These are phyloP conservation scores for Pythium insidiosum DNA, from an alignment of 352 stramenopile genomes.

Conservation along the genomic window DNA sequence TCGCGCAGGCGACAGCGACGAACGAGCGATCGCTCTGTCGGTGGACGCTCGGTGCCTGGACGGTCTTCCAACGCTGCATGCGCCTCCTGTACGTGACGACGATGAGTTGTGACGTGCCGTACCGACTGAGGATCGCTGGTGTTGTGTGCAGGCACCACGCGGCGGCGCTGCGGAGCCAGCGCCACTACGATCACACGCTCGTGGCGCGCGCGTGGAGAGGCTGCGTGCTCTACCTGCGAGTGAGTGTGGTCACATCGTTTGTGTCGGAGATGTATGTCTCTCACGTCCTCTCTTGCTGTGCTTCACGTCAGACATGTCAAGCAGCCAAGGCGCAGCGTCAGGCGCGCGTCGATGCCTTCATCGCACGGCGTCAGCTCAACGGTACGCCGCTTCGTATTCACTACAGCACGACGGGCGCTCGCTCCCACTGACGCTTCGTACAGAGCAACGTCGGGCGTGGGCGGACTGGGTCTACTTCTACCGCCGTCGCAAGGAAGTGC, in stretches of 20 bases:
- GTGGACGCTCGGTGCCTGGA: slow-evolving; percentile 30
- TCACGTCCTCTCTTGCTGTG: too few relatives aligned
- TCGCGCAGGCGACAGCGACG: slow-evolving; percentile 9
- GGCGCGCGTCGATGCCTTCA: slow-evolving; percentile 17
- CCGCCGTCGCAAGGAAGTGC: slow-evolving; percentile 30
- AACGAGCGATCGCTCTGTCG: slow-evolving; percentile 19
- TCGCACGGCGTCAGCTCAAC: slow-evolving; percentile 23
- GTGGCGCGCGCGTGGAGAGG: slow-evolving; percentile 7
- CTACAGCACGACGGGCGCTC: too few relatives aligned
- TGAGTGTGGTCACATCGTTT: slow-evolving; percentile 3
- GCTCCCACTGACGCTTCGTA: too few relatives aligned
- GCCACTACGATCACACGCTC: slow-evolving; percentile 8
- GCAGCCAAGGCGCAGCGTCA: slow-evolving; percentile 17
- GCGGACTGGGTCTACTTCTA: slow-evolving; percentile 31
- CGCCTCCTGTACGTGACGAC: slow-evolving; percentile 24
- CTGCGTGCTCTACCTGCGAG: slow-evolving; percentile 19
- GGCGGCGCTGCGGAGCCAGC: slow-evolving; percentile 23
- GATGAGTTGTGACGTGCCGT: not conserved
- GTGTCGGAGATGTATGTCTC: too few relatives aligned
- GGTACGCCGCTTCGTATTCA: too few relatives aligned
- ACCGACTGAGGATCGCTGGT: not conserved
- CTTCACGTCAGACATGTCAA: too few relatives aligned
- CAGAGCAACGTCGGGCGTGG: slow-evolving; percentile 9
- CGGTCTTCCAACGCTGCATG: slow-evolving; percentile 30
- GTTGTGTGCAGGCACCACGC: slow-evolving; percentile 22